Conservation (phyloP, 2,329 filamentous ascomycete genomes). For the Botryotinia convoluta region DNA sequence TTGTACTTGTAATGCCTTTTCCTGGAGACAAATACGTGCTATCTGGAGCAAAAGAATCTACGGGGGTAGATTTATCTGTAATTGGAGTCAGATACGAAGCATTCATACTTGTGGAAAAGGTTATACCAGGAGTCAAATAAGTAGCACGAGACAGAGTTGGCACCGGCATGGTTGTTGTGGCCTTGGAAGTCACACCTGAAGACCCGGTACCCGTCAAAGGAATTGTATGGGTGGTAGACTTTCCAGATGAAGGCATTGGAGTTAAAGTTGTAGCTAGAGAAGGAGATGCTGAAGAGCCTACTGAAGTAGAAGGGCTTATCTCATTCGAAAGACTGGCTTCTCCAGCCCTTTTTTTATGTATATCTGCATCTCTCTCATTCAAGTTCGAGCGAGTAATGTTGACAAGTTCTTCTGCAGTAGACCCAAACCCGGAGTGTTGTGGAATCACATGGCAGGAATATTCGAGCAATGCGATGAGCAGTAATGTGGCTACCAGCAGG, state of each 20-base stretch:
- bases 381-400: neutral
- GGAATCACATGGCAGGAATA: constrained; percentile 6
- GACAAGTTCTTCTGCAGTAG: neutral
- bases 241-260: neutral
- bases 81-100: neutral
- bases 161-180: neutral
- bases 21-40: neutral
- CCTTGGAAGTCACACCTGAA: neutral
- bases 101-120: neutral
- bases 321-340: neutral
- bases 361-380: neutral
- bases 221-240: neutral
- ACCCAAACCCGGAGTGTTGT: constrained; percentile 1
- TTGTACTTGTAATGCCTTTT: neutral
- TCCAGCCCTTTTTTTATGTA: neutral
- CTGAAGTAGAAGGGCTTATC: too few species aligned
- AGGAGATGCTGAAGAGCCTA: neutral
- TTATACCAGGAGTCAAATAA: neutral
- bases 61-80: neutral
- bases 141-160: too few species aligned
- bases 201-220: neutral
- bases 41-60: neutral
- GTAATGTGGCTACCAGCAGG: neutral
- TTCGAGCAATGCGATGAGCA: neutral
- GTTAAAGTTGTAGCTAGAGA: neutral